A percentile compares a stretch with the other conserved stretches of the same genome.
These are phyloP conservation scores for Wickerhamomyces bovis DNA, from an alignment of 805 yeast species.

Conservation along the genomic window DNA sequence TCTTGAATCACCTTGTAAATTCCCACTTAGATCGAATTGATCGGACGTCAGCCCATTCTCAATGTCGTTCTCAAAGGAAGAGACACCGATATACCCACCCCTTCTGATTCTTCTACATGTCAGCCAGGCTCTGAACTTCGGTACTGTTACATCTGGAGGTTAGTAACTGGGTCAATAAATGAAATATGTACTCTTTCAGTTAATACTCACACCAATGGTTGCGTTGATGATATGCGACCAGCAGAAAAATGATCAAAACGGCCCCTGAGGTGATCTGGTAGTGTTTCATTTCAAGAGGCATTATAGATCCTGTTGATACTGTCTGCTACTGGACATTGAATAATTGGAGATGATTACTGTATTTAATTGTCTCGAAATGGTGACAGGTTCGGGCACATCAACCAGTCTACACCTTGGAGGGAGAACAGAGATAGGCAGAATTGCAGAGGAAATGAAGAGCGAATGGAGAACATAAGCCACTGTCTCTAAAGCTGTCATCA, in stretches of 20 bases:
- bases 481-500: too few species aligned
- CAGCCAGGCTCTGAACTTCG: constrained; percentile 17
- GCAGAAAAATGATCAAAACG: not conserved
- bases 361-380: too few species aligned
- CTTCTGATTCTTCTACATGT: constrained; percentile 21
- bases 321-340: too few species aligned
- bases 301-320: too few species aligned
- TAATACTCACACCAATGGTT: constrained; percentile 13
- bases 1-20: constrained; percentile 49
- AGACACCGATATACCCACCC: constrained; percentile 21
- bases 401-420: too few species aligned
- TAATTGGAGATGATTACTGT: too few species aligned
- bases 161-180: not conserved
- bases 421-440: too few species aligned
- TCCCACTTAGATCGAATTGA: constrained; percentile 45
- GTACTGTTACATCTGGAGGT: constrained; percentile 9
- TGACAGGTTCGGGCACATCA: not conserved
- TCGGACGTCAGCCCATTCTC: constrained; percentile 55
- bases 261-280: not conserved
- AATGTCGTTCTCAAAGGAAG: constrained; percentile 40
- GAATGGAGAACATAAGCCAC: too few species aligned
- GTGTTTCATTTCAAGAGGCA: not conserved
- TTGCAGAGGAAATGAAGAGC: too few species aligned
- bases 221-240: not conserved
- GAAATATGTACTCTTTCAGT: not conserved